A percentile compares a stretch with the other conserved stretches of the same genome.
phyloP scores from a whole-genome alignment of 2,329 filamentous ascomycete species.

The Periconia macrospinosa region DNA sequence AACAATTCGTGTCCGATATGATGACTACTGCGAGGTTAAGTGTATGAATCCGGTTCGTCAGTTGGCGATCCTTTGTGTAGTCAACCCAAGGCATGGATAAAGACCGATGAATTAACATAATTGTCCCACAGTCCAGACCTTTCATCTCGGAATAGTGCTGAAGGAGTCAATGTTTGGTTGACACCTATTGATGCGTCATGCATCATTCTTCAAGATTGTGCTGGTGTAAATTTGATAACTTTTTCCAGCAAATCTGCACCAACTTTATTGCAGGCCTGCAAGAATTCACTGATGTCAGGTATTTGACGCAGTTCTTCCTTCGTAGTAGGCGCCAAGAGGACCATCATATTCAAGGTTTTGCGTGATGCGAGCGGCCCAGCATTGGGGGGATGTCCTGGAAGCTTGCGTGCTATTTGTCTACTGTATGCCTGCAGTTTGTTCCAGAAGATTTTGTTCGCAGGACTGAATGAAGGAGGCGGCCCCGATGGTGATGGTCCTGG shows the following conservation, averaged over 20 bases:
- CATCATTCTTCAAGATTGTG: background rate
- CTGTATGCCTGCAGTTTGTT: conserved; percentile 37
- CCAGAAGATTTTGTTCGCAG: conserved; percentile 18
- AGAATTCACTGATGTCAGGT: conserved; percentile 25
- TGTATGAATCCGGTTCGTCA: no score
- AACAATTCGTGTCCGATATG: no score
- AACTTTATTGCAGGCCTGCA: conserved; percentile 17
- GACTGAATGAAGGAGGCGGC: conserved; percentile 4
- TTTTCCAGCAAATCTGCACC: conserved; percentile 26
- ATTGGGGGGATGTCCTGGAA: conserved; percentile 4
- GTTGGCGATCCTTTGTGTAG: no score
- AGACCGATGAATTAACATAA: no score
- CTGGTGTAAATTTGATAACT: conserved; percentile 27
- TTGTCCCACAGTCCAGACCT: no score
- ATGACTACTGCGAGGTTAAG: no score
- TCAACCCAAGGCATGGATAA: no score
- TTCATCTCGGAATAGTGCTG: no score
- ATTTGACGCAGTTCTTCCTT: conserved; percentile 26
- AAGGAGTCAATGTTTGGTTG: no score
- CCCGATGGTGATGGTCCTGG: background rate
- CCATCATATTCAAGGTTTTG: conserved; percentile 24
- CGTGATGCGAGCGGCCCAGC: conserved; percentile 21
- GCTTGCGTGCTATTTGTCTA: conserved; percentile 21
- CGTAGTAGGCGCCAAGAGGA: conserved; percentile 19
- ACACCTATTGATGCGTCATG: no score